Base-by-base conservation (phyloP, 1,284 basidiomycete species). In the Pterulicium gracile region DNA sequence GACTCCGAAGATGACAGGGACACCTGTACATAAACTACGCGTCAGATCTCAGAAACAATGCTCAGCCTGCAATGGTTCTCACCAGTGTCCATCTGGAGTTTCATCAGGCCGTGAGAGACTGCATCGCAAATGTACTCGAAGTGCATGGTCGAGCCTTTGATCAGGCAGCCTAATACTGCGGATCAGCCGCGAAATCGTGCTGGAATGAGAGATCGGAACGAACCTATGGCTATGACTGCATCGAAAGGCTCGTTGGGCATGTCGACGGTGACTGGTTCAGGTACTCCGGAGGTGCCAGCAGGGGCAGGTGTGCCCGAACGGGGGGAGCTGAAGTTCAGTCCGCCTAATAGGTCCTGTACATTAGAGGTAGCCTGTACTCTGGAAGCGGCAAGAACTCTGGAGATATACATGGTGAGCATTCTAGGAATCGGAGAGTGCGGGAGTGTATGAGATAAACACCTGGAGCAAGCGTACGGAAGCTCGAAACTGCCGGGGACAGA, bases 41-140 rank as follows among this genome's bases (percentile, higher is more conserved):
- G 27, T 10, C n/a, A n/a, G n/a, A 32, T n/a, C n/a, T n/a, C n/a
- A n/a, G n/a, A n/a, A n/a, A n/a, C n/a, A n/a, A n/a, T n/a, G n/a
- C n/a, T n/a, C n/a, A n/a, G n/a, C n/a, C n/a, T n/a, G n/a, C n/a
- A n/a, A n/a, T n/a, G n/a, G n/a, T n/a, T 4, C 15, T 15, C 19
- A 39, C 36, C 89, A 1, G 86, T 84, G 63, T 98, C 94, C 55
- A 98, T 70, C 61, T 94, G 91, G 20, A 97, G 78, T 53, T 80
- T 79, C 95, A 98, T 98, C 55, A 98, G 72, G 32, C 85, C 93
- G 57, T 95, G 85, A 40, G 89, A 84, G 50, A 96, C 90, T 48
- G 82, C 78, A 56, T 98, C 93, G 61, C 81, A 90, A 63, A 98
- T 99, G 72, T 99, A 99, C 65, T 97, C 93, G 62, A 96, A 97